Base-by-base conservation (phyloP, 768 basidiomycete genomes). In the Suillus americanus region DNA sequence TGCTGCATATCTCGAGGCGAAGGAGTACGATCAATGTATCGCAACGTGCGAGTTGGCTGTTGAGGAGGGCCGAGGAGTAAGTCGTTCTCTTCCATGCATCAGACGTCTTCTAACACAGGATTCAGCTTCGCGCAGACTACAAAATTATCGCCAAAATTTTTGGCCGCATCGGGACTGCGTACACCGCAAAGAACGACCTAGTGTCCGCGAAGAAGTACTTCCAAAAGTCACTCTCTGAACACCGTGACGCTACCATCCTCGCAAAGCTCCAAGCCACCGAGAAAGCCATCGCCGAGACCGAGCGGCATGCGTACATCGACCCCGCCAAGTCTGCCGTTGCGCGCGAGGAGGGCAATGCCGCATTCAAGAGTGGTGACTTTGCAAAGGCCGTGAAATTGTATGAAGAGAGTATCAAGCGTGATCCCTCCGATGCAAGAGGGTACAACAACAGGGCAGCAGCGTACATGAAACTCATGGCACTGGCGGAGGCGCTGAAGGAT, bases 371-470 rank as follows among this genome's bases (percentile, higher is more conserved):
- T 2, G 97, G 95, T 23, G 89, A 97, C 76, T 99, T 95, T 77
- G 96, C 88, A 13, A 87, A 84, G 13, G 92, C 97, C 0, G 96
- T 99, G 69, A 95, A 93, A 80, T 81, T 85, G 45, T 99, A 99
- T 80, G 85, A 92, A 43, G 97, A 99, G 79, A 91, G 94, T 66
- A 97, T 99, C 84, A 98, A 98, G 81, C 90, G 97, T 59, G 89
- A 94, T 71, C 97, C 97, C 48, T 75, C 78, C 43, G 97, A 99
- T 73, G 86, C 97, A 16, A 85, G 90, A 68, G 95, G 93, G 10
- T 99, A 98, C 82, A 99, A 97, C 77, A 99, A 99, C 81, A 90
- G 97, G 57, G 95, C 97, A n/a, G 91, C 95, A 35, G 96, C 95
- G 28, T 98, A 97, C 80, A 94, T 91, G 79, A 99, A 99, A 81